phyloP scores from a whole-genome alignment of 106 monocot species.

The Acorus calamus region DNA sequence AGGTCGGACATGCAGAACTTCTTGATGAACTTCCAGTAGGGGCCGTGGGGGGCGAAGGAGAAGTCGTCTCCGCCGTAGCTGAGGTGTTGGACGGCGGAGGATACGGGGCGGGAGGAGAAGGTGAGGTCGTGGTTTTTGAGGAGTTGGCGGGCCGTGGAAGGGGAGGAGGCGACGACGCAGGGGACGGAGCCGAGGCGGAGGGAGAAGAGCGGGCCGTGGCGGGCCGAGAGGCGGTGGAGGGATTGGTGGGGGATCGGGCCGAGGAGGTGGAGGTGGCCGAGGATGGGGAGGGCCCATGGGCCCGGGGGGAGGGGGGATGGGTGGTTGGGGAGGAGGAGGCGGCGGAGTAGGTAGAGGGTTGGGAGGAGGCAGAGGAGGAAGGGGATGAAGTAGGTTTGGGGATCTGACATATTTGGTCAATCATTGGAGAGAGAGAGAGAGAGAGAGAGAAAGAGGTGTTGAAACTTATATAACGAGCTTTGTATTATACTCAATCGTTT shows the following conservation, averaged over 20 bases:
- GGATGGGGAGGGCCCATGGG: conserved; percentile 28
- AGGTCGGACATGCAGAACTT: conserved; percentile 40
- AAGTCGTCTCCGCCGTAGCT: conserved; percentile 22
- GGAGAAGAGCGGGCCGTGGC: conserved; percentile 27
- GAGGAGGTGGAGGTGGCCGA: conserved; percentile 54
- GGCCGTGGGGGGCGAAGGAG: conserved; percentile 35
- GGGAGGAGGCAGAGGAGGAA: neutral
- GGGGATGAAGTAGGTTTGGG: neutral
- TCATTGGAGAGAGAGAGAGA: too few relatives aligned
- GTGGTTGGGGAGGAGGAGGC: neutral
- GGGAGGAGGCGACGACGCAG: conserved; percentile 19
- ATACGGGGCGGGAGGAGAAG: conserved; percentile 16
- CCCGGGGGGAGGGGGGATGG: conserved; percentile 14
- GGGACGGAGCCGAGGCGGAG: conserved; percentile 33
- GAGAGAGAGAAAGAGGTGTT: too few relatives aligned
- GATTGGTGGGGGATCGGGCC: conserved; percentile 28
- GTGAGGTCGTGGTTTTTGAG: conserved; percentile 25
- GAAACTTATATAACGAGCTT: too few relatives aligned
- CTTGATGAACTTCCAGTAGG: conserved; percentile 33
- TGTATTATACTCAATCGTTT: too few relatives aligned
- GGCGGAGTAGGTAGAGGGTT: neutral
- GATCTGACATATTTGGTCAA: too few relatives aligned
- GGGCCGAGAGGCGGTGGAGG: conserved; percentile 25
- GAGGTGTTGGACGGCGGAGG: conserved; percentile 14
- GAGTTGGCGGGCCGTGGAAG: conserved; percentile 8